A percentile compares a stretch with the other conserved stretches of the same genome.
These are phyloP conservation scores for Dictyostelium discoideum DNA, from an alignment of 78 protist species.

Conservation along the genomic window DNA sequence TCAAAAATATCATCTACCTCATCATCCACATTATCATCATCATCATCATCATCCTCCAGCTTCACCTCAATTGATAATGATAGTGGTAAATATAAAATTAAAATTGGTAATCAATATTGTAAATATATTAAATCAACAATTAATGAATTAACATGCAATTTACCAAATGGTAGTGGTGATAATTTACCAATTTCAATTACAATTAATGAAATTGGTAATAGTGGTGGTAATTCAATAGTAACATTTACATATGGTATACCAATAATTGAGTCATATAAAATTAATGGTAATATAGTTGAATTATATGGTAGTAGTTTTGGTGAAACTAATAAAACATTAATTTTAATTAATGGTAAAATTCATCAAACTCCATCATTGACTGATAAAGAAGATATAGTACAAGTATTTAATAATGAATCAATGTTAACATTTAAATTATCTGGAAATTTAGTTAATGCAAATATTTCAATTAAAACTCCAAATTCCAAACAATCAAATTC, in stretches of 20 bases:
- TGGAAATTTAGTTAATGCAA: background rate
- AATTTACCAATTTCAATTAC: background rate
- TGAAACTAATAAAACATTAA: background rate
- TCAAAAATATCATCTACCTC: no score
- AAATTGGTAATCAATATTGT: background rate
- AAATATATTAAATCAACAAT: background rate
- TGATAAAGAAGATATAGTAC: background rate
- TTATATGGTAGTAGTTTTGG: background rate
- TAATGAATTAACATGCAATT: background rate
- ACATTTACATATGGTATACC: background rate
- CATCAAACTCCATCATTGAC: background rate
- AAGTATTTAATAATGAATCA: background rate
- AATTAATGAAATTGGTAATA: background rate
- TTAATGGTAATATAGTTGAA: background rate
- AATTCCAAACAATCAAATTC: background rate
- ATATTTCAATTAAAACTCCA: background rate
- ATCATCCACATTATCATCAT: background rate
- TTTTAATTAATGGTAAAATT: background rate
- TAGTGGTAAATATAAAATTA: background rate
- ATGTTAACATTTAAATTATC: background rate
- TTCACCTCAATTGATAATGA: background rate
- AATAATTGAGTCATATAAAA: background rate
- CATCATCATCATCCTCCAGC: background rate
- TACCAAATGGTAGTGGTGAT: background rate
- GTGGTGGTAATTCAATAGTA: background rate